Base-by-base conservation (phyloP, 345 rosid species). In the Salix exigua region DNA sequence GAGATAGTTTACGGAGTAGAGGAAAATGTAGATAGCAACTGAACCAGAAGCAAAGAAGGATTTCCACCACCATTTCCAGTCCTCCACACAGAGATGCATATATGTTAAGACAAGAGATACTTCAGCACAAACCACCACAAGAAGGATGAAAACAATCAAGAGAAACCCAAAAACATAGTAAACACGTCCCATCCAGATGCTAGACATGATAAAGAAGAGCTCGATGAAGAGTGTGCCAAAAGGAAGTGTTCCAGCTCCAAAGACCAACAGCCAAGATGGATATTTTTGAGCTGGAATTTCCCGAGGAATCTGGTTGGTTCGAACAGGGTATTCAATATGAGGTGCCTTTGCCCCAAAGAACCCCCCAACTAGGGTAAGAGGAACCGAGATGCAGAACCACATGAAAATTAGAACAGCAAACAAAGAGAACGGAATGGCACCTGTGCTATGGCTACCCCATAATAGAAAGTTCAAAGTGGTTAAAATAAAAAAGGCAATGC, bases 61-160 rank as follows among this genome's bases (percentile, higher is more conserved):
- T 55, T 90, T 90, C 94, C 94, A 90, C 94, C 94, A 90, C 94
- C 94, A 90, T 71, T 83, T 87, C 84, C 88, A 90, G 78, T 90
- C 94, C 77, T 90, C 94, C 11, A 90, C 92, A 21, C 94, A 90
- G 13, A 89, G 87, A 77, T 90, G 94, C 92, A 90, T 88, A 88
- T 90, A 90, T 51, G 94, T 90, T 46, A 90, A 80, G 40, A 90
- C 94, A 10, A 90, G 78, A 44, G 94, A 90, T 10, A 90, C 94
- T 78, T 90, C 94, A 0, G 94, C 94, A 63, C 94, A 90, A 31
- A 90, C 94, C 72, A 88, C 92, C 71, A 88, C 90, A 1, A 90
- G 87, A 77, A 90, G 94, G 77, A 90, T 73, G 81, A 90, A 42
- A 50, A 90, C 92, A 13, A 90, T 80, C 25, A 90, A 70, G 33